Percentiles rank a stretch among this genome's conserved stretches.
Conservation (phyloP, 768 basidiomycete species). For the Tricholoma flavovirens region DNA sequence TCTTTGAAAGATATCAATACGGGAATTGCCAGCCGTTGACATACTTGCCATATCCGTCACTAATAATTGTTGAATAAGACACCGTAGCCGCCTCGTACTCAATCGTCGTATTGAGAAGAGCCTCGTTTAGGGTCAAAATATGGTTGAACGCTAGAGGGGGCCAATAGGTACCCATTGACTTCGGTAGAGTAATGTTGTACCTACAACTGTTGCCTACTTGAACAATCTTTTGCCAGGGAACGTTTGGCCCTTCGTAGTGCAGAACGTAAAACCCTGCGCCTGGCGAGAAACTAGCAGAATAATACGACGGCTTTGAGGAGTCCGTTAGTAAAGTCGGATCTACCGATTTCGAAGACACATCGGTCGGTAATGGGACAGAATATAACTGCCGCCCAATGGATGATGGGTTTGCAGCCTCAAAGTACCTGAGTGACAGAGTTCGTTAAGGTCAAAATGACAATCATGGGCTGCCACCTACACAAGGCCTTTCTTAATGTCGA, state of each 20-base stretch:
- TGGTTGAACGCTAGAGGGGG: slow-evolving; percentile 48
- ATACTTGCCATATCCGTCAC: slow-evolving; percentile 69
- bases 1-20: slow-evolving; percentile 38
- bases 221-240: slow-evolving; percentile 84
- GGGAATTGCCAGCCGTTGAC: slow-evolving; percentile 13
- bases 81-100: slow-evolving; percentile 71
- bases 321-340: slow-evolving; percentile 51
- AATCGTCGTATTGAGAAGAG: slow-evolving; percentile 54
- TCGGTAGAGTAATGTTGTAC: slow-evolving; percentile 18
- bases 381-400: slow-evolving; percentile 83
- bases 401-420: slow-evolving; percentile 77
- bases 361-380: slow-evolving; percentile 64
- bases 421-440: slow-evolving; percentile 56
- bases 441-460: slow-evolving; percentile 9
- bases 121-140: slow-evolving; percentile 65
- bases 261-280: slow-evolving; percentile 80
- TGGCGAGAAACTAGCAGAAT: slow-evolving; percentile 75
- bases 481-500: slow-evolving; percentile 60
- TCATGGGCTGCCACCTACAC: slow-evolving; percentile 52
- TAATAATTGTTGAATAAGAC: slow-evolving; percentile 64
- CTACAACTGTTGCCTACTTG: slow-evolving; percentile 37
- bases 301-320: slow-evolving; percentile 46
- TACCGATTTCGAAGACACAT: slow-evolving; percentile 26
- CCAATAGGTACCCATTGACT: neutral
- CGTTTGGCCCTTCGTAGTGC: slow-evolving; percentile 70